phyloP scores from a whole-genome alignment of 768 basidiomycete genomes.

The Suillus luteus region DNA sequence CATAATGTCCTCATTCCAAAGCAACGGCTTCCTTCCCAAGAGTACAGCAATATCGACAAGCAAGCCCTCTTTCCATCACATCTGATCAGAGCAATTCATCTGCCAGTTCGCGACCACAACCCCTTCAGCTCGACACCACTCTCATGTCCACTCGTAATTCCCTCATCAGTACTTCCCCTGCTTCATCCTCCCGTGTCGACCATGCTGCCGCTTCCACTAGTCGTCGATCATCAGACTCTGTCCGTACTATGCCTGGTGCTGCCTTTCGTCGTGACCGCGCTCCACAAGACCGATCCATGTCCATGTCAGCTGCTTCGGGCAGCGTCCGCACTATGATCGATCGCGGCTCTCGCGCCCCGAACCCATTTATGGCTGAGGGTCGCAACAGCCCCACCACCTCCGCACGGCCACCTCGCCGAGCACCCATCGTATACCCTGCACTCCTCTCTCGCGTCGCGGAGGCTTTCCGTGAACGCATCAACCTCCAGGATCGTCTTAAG shows the following conservation, averaged over 20 bases:
- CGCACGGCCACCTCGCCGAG: constrained; percentile 45
- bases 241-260: constrained; percentile 56
- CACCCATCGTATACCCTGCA: constrained; percentile 92
- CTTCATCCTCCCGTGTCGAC: constrained; percentile 44
- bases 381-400: constrained; percentile 39
- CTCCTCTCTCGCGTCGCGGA: constrained; percentile 92
- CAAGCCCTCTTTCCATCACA: constrained; percentile 41
- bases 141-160: constrained; percentile 47
- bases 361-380: constrained; percentile 39
- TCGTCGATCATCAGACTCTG: constrained; percentile 72
- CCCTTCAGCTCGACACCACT: constrained; percentile 63
- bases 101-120: constrained; percentile 40
- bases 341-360: constrained; percentile 36
- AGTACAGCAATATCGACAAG: constrained; percentile 31
- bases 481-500: constrained; percentile 79
- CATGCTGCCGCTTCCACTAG: constrained; percentile 29
- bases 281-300: constrained; percentile 72
- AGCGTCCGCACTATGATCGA: constrained; percentile 50
- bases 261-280: constrained; percentile 60
- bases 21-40: constrained; percentile 30
- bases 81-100: constrained; percentile 39
- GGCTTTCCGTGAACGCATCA: constrained; percentile 84
- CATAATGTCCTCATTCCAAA: constrained; percentile 25
- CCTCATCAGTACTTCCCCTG: constrained; percentile 44
- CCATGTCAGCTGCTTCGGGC: constrained; percentile 66